Percentiles rank a stretch among this genome's conserved stretches.
Conservation (phyloP, 176 grass and related monocot species). For the Eragrostis curvula region DNA sequence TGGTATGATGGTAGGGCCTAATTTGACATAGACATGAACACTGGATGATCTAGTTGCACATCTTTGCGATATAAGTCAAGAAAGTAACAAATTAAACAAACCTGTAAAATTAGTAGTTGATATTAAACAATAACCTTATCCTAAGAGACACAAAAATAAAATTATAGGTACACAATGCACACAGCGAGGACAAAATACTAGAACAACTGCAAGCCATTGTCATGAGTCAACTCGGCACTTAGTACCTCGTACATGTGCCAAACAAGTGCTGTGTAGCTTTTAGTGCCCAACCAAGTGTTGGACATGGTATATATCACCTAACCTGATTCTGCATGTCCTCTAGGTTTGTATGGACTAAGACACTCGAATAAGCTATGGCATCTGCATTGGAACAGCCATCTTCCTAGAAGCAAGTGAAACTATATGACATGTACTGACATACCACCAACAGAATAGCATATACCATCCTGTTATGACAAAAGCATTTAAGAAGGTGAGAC, state of each 20-base stretch:
- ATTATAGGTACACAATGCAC: not conserved
- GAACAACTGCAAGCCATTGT: not conserved
- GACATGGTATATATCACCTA: conserved; percentile 8
- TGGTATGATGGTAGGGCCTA: not conserved
- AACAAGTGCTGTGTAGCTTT: not conserved
- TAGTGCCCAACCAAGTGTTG: conserved; percentile 14
- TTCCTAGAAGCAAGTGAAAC: conserved; percentile 30
- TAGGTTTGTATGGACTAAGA: conserved; percentile 14
- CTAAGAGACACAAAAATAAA: not conserved
- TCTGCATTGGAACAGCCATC: conserved; percentile 1
- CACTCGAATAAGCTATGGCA: conserved; percentile 21
- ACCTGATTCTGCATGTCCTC: conserved; percentile 1
- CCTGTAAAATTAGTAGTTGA: not conserved
- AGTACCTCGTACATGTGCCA: not conserved
- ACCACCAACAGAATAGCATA: conserved; percentile 16
- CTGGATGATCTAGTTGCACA: not conserved
- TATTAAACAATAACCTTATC: not conserved
- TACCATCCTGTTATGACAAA: conserved; percentile 10
- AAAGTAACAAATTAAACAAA: not conserved
- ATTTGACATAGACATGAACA: not conserved
- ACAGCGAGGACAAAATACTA: not conserved
- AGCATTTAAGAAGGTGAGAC: not conserved
- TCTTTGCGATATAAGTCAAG: not conserved
- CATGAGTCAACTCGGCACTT: not conserved
- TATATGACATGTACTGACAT: not conserved